Conservation (phyloP, 495 filamentous ascomycete species). For the Trichoderma gamsii region DNA sequence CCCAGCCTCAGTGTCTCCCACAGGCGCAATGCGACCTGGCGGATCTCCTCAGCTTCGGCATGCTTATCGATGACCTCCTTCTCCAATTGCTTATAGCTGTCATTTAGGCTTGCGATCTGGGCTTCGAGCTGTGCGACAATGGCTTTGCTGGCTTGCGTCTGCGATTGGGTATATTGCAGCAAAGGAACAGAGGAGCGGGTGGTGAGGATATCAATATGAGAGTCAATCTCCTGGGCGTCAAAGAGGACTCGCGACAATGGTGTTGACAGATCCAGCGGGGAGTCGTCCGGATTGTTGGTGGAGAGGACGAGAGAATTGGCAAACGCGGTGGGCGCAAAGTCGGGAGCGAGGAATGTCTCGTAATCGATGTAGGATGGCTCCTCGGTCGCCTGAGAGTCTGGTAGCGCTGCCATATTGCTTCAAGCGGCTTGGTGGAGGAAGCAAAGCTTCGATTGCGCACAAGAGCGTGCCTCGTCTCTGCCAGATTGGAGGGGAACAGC, state of each 20-base stretch:
- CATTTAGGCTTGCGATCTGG: slow-evolving; percentile 71
- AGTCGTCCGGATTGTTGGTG: slow-evolving; percentile 89
- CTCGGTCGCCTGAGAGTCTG: slow-evolving; percentile 20
- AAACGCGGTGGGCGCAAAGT: slow-evolving; percentile 72
- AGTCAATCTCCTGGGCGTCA: slow-evolving; percentile 95
- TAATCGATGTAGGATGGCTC: slow-evolving; percentile 94
- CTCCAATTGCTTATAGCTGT: slow-evolving; percentile 75
- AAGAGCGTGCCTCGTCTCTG: neutral
- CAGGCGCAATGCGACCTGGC: slow-evolving; percentile 63
- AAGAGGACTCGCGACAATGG: slow-evolving; percentile 92
- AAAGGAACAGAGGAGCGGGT: slow-evolving; percentile 78
- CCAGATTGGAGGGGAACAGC: neutral
- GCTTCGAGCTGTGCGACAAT: slow-evolving; percentile 67
- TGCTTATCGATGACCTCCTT: slow-evolving; percentile 77
- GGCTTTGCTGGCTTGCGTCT: slow-evolving; percentile 58
- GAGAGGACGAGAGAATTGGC: slow-evolving; percentile 81
- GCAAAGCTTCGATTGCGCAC: neutral
- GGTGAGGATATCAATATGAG: slow-evolving; percentile 84
- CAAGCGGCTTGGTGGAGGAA: neutral
- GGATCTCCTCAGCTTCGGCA: slow-evolving; percentile 72
- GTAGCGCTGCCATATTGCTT: neutral
- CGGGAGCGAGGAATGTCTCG: slow-evolving; percentile 78
- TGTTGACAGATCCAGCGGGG: slow-evolving; percentile 84
- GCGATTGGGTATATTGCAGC: slow-evolving; percentile 67
- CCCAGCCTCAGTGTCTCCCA: slow-evolving; percentile 73